phyloP scores from a whole-genome alignment of 2,329 filamentous ascomycete genomes.

The Cytospora chrysosperma region DNA sequence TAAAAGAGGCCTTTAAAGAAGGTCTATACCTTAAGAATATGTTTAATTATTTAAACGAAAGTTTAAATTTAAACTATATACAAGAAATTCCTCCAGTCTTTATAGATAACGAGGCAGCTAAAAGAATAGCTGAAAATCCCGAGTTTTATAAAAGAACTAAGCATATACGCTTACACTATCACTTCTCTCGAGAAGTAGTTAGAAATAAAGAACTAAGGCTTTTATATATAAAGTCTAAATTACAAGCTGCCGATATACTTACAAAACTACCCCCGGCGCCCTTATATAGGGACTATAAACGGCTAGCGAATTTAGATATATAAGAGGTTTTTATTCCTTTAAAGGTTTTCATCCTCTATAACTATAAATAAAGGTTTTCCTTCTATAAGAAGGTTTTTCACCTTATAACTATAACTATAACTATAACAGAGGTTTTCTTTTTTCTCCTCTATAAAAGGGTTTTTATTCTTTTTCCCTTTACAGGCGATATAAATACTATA shows the following conservation, averaged over 20 bases:
- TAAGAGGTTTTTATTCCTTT: no score
- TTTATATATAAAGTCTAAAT: neutral
- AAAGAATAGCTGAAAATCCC: neutral
- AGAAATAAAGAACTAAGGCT: slow-evolving; percentile 3
- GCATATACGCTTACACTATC: neutral
- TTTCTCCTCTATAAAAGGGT: no score
- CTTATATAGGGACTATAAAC: neutral
- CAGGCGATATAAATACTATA: no score
- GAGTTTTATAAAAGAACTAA: slow-evolving; percentile 7
- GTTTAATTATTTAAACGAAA: no score
- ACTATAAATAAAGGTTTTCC: neutral
- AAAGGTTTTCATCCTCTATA: neutral
- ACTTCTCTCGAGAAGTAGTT: neutral
- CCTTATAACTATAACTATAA: no score
- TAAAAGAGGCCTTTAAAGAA: neutral
- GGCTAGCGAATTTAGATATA: neutral
- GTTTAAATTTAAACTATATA: neutral
- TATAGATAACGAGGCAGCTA: slow-evolving; percentile 1
- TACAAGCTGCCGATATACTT: neutral
- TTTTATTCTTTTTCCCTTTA: no score
- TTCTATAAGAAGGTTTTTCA: neutral
- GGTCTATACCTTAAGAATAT: slow-evolving; percentile 1
- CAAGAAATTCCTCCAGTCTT: neutral
- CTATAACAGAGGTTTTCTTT: no score
- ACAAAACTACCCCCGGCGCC: no score